Evolutionary conservation across 163 green algal species (phyloP), one percentile per base, ranked within the genome.

Genomic region (Scenedesmus sp.): DNA sequence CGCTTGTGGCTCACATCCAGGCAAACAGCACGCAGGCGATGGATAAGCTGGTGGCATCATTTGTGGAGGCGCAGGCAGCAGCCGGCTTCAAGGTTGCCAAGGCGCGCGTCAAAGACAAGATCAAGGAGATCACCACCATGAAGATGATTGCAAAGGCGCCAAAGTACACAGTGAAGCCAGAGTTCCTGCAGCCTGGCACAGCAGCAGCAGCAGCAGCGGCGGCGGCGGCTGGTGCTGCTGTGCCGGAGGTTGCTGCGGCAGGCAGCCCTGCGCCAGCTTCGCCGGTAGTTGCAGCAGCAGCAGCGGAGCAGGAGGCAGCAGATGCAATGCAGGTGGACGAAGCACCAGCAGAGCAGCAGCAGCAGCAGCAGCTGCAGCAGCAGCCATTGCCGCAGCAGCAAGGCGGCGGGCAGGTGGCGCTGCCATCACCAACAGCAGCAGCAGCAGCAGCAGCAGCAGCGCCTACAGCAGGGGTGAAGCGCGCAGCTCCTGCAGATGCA

Each of bases 1-100:
- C 90, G 13, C 60, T 93, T 3, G 67, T 90, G 64, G 55, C 76
- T 26, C 90, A 90, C 8, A 60, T 93, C 9, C 90, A 93, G 16
- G 82, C 54, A 5, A 84, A 86, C 87, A 90, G 67, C 70, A 86
- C 57, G 56, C 13, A 20, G 10, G 12, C n/a, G 7, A 59, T 93
- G 18, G 82, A 89, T 57, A 62, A 85, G 67, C 66, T 90, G n/a
- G 57, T 62, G 9, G 73, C 54, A 6, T 56, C 67, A 18, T 93
- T 93, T 73, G 73, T 93, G 4, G 67, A 88, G 66, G 74, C 73
- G 70, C 70, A 87, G 18, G 66, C 70, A 23, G 88, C 59, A 15
- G 88, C 88, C 12, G 66, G 88, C 56, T 60, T 13, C 56, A 76
- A 82, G 67, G 18, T 93, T 2, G 57, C 70, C 1, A 93, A 93